Base-by-base conservation (phyloP, 2,329 filamentous ascomycete genomes). In the Rutstroemia sp. region DNA sequence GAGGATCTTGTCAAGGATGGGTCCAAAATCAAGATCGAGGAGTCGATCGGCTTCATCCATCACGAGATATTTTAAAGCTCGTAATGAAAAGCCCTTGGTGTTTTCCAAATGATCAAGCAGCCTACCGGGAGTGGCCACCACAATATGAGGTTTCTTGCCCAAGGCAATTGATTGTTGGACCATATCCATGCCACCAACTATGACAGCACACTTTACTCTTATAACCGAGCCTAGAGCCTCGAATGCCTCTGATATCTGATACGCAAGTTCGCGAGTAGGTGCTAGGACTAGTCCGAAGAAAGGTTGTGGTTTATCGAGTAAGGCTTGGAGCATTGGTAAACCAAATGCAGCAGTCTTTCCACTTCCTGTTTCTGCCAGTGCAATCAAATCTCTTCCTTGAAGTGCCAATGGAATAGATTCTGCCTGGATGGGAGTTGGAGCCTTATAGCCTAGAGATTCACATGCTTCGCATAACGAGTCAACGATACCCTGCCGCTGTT, bases 271-370 rank as follows among this genome's bases (percentile, higher is more conserved):
- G 69, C 94, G 86, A 4, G 94, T 99, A 0, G 94, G 94, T 0
- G 94, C 92, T 19, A 99, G 79, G 21, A 97, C 83, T 48, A 97
- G 83, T n/a, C 87, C 88, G 67, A 94, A 96, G 48, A 95, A 76
- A 2, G 89, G 78, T 64, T 91, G 88, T 0, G 92, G 92, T 65
- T 91, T 89, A 56, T 94, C 88, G 73, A 97, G 87, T 1, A 99
- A 81, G 2, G 88, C 84, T 73, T 96, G 92, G 2, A 99, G 80
- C 40, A 99, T 95, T 0, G 94, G 94, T 2, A 99, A 77, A 0
- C 90, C 91, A 70, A 97, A 99, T 0, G 94, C 92, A 6, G 91
- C 92, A 0, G 94, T 97, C 76, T 97, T 99, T 73, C 94, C 94
- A 68, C 86, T 91, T 64, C 94, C 94, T 0, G 94, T 99, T 73